Conservation (phyloP, 2,329 filamentous ascomycete genomes). For the Ceratocystis diversiconidia region DNA sequence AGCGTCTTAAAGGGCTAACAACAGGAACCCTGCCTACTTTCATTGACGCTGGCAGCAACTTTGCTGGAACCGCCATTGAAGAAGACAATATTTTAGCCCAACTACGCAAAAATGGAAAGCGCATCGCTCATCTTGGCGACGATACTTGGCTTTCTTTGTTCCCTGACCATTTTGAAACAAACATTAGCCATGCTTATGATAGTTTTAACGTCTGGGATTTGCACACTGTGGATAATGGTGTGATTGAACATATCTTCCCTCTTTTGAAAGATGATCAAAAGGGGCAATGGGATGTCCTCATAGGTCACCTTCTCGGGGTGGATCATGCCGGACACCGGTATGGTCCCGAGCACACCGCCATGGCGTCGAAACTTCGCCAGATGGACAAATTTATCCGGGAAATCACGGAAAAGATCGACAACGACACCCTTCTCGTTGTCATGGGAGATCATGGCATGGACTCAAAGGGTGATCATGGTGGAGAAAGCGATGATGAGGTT, state of each 20-base stretch:
- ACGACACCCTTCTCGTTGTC: constrained; percentile 76
- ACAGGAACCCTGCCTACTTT: constrained; percentile 93
- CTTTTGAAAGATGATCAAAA: constrained; percentile 52
- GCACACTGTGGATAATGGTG: constrained; percentile 91
- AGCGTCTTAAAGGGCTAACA: constrained; percentile 83
- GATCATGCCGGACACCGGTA: constrained; percentile 96
- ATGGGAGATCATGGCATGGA: constrained; percentile 99
- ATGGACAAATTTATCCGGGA: constrained; percentile 72
- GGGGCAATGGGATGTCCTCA: constrained; percentile 78
- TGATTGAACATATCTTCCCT: constrained; percentile 79
- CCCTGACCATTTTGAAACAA: constrained; percentile 78
- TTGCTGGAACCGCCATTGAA: constrained; percentile 86
- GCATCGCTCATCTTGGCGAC: constrained; percentile 86
- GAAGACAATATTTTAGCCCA: constrained; percentile 70
- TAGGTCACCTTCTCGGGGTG: constrained; percentile 87
- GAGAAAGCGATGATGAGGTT: constrained; percentile 91
- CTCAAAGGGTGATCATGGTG: constrained; percentile 90
- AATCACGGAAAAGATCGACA: constrained; percentile 58
- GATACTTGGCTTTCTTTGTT: constrained; percentile 95
- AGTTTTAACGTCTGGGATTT: constrained; percentile 98
- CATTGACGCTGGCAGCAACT: constrained; percentile 85
- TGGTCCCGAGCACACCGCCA: constrained; percentile 81
- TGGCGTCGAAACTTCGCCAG: constrained; percentile 78
- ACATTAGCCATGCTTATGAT: constrained; percentile 79
- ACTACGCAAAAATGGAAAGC: constrained; percentile 49